Conservation (phyloP, 2,329 filamentous ascomycete species). For the Ampelomyces quisqualis region DNA sequence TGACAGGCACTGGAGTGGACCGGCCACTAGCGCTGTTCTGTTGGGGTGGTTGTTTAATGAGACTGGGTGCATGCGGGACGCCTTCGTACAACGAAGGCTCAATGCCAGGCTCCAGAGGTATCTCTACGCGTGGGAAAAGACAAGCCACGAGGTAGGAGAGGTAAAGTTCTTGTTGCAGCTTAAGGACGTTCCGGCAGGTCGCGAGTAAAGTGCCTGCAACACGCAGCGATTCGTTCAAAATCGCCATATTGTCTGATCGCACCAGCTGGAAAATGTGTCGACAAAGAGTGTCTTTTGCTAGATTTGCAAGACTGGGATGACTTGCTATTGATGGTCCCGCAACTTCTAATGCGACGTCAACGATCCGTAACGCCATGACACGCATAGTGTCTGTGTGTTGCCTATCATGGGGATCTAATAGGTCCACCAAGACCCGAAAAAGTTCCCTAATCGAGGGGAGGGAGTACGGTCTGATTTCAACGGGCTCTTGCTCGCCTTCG, state of each 20-base stretch:
- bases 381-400: conserved; percentile 93
- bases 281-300: conserved; percentile 92
- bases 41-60: conserved; percentile 76
- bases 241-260: conserved; percentile 91
- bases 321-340: conserved; percentile 92
- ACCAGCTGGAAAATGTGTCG: conserved; percentile 95
- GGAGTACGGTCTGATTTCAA: conserved; percentile 80
- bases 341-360: conserved; percentile 95
- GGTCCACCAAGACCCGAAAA: conserved; percentile 88
- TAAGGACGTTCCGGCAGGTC: conserved; percentile 86
- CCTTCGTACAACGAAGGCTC: conserved; percentile 89
- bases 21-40: conserved; percentile 70
- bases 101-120: conserved; percentile 85
- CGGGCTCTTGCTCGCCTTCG: conserved; percentile 49
- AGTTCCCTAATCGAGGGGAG: conserved; percentile 91
- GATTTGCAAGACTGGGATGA: conserved; percentile 80
- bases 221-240: conserved; percentile 87
- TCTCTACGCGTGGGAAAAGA: conserved; percentile 89
- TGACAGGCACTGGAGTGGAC: conserved; percentile 85
- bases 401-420: conserved; percentile 88
- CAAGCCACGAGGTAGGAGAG: conserved; percentile 92
- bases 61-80: conserved; percentile 85
- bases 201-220: conserved; percentile 88
- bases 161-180: conserved; percentile 95
- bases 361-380: conserved; percentile 95